Evolutionary conservation across 2,329 filamentous ascomycete genomes (phyloP).

Genomic region (Sordariomycetes sp.): DNA sequence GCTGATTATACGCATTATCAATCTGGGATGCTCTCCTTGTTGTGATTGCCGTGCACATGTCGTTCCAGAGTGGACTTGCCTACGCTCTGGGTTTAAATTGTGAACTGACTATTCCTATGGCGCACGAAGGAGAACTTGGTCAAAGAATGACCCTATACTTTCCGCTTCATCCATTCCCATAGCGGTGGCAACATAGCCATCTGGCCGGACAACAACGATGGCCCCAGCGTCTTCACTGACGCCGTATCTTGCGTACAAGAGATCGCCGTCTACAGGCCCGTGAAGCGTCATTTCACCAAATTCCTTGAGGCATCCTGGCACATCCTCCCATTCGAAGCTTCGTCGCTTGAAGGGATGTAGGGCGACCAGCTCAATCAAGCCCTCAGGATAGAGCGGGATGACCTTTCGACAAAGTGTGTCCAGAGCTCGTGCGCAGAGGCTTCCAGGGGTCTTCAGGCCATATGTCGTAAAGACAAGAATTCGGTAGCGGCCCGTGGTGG

Average conservation of each 20-base stretch:
- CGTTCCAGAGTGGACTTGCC: too few species aligned
- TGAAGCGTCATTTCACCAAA: conserved; percentile 28
- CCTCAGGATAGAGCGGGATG: too few species aligned
- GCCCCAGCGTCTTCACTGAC: conserved; percentile 43
- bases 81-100: too few species aligned
- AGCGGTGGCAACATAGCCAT: conserved; percentile 53
- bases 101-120: too few species aligned
- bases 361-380: conserved; percentile 29
- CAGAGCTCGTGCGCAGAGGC: conserved; percentile 24
- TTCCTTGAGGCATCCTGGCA: conserved; percentile 45
- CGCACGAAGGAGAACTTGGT: too few species aligned
- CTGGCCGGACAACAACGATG: conserved; percentile 51
- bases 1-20: too few species aligned
- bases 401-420: too few species aligned
- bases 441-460: conserved; percentile 36
- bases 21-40: too few species aligned
- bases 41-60: too few species aligned
- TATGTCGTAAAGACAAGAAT: conserved; percentile 50
- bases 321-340: conserved; percentile 41
- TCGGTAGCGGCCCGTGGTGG: conserved; percentile 28
- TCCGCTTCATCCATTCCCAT: too few species aligned
- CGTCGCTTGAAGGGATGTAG: conserved; percentile 34
- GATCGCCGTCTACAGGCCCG: conserved; percentile 29
- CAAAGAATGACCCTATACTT: too few species aligned
- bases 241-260: conserved; percentile 45